phyloP scores from a whole-genome alignment of 305 asterid genomes.

The Nicotiana rustica region DNA sequence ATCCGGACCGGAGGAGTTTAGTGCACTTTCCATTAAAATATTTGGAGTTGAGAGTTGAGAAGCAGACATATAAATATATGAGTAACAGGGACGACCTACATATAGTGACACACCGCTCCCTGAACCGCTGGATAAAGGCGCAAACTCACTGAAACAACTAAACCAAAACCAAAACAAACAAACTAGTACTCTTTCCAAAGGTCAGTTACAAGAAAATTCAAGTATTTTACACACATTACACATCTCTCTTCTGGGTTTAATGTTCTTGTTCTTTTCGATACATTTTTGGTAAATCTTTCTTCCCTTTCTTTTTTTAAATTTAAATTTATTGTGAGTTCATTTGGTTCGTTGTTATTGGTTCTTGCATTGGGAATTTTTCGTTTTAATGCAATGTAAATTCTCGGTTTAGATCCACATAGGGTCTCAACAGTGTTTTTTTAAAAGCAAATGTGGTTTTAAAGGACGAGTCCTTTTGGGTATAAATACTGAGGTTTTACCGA shows the following conservation, averaged over 20 bases:
- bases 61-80: slow-evolving; percentile 24
- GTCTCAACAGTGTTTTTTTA: neutral
- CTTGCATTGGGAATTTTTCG: neutral
- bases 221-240: neutral
- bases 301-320: neutral
- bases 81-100: slow-evolving; percentile 25
- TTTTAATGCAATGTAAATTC: neutral
- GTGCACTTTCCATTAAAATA: no score
- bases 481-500: neutral
- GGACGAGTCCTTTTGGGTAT: neutral
- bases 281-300: slow-evolving; percentile 20
- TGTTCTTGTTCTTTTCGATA: neutral
- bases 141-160: slow-evolving; percentile 18
- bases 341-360: neutral
- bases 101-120: slow-evolving; percentile 30
- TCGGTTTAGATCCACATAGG: slow-evolving; percentile 10
- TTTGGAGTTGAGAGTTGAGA: neutral
- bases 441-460: neutral
- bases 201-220: neutral
- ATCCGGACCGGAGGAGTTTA: no score
- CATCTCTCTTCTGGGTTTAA: neutral
- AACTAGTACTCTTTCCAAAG: slow-evolving; percentile 11
- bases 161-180: neutral
- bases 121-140: slow-evolving; percentile 23
- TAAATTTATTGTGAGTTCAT: neutral